These are phyloP conservation scores for Lactarius deliciosus DNA, from an alignment of 768 basidiomycete genomes.

Conservation along the genomic window DNA sequence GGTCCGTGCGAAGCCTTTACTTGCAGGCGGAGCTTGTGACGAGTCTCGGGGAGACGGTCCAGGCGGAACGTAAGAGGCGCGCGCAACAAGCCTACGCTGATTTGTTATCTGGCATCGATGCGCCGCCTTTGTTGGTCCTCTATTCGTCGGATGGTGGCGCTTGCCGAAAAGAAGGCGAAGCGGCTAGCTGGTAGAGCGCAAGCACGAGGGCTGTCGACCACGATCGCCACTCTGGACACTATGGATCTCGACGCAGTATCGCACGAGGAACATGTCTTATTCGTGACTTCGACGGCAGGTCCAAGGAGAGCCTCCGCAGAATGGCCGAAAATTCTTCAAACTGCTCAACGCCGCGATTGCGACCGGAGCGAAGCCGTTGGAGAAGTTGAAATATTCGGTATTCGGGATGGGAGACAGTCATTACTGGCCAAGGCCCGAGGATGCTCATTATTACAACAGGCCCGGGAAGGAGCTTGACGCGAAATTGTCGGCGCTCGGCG, in stretches of 20 bases:
- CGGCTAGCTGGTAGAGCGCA: constrained; percentile 79
- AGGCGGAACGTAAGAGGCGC: constrained; percentile 76
- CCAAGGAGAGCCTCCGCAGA: constrained; percentile 97
- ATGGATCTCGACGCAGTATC: constrained; percentile 71
- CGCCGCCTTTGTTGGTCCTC: constrained; percentile 84
- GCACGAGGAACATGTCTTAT: constrained; percentile 63
- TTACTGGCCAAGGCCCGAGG: constrained; percentile 97
- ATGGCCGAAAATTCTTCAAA: constrained; percentile 89
- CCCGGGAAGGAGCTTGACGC: constrained; percentile 87
- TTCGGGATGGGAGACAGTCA: constrained; percentile 98
- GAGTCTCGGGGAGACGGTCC: constrained; percentile 80
- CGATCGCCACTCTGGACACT: constrained; percentile 78
- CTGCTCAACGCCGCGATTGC: constrained; percentile 65
- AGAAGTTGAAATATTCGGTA: constrained; percentile 73
- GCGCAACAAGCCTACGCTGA: constrained; percentile 84
- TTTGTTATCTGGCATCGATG: constrained; percentile 79
- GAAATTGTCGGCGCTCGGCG: constrained; percentile 77
- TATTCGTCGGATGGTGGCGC: constrained; percentile 94
- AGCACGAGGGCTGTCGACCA: constrained; percentile 76
- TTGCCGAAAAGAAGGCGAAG: constrained; percentile 95
- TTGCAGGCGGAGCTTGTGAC: constrained; percentile 80
- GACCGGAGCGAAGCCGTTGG: constrained; percentile 57
- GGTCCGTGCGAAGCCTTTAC: constrained; percentile 71
- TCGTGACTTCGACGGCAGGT: constrained; percentile 93
- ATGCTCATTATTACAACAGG: constrained; percentile 98